Evolutionary conservation across 2,329 filamentous ascomycete genomes (phyloP).

Genomic region (Sporothrix variecibatus): DNA sequence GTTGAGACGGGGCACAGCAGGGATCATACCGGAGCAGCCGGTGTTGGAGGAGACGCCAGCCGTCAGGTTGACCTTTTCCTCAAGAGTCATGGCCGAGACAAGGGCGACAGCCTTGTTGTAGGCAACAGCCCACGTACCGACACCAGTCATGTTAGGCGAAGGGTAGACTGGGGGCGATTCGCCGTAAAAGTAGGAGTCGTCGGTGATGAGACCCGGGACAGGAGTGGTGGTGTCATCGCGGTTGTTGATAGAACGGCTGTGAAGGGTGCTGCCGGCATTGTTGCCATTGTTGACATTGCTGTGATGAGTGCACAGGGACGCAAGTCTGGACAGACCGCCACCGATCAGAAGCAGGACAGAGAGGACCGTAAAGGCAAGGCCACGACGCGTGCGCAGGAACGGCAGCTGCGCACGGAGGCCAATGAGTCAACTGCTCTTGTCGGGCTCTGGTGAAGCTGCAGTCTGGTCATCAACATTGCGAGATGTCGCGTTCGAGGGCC

Average conservation of each 20-base stretch:
- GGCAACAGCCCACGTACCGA: constrained; percentile 66
- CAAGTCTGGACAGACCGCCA: constrained; percentile 40
- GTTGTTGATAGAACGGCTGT: not conserved
- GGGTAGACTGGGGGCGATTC: constrained; percentile 54
- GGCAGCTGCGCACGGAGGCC: constrained; percentile 35
- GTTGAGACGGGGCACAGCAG: constrained; percentile 41
- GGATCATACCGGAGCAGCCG: constrained; percentile 51
- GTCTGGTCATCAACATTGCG: not conserved
- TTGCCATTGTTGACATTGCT: not conserved
- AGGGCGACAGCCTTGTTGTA: constrained; percentile 68
- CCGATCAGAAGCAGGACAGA: constrained; percentile 40
- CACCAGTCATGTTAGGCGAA: constrained; percentile 57
- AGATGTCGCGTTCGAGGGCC: not conserved
- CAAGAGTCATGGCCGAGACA: constrained; percentile 69
- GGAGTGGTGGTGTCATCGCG: not conserved
- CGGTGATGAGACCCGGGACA: constrained; percentile 37
- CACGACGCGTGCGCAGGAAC: constrained; percentile 38
- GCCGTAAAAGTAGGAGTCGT: constrained; percentile 52
- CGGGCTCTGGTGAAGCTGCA: not conserved
- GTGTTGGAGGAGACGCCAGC: constrained; percentile 64
- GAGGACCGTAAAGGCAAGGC: constrained; percentile 35
- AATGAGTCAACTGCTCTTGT: constrained; percentile 35
- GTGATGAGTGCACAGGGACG: constrained; percentile 35
- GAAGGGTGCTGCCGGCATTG: not conserved
- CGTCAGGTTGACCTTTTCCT: constrained; percentile 77